A percentile compares a stretch with the other conserved stretches of the same genome.
Conservation (phyloP, 1,284 basidiomycete species). For the Lentinus polychrous region DNA sequence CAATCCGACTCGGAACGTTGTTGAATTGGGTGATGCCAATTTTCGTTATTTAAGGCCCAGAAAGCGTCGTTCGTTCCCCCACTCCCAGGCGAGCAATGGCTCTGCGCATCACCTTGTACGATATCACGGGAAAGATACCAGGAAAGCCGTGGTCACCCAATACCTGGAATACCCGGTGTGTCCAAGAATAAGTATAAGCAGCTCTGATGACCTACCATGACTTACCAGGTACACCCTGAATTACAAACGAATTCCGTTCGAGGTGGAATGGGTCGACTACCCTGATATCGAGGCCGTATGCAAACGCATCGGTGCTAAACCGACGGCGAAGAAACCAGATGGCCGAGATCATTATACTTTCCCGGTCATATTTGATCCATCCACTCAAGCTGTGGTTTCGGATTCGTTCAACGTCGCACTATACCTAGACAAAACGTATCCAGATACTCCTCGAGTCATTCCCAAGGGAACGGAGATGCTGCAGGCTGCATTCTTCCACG, state of each 20-base stretch:
- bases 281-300: constrained; percentile 27
- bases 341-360: constrained; percentile 25
- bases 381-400: constrained; percentile 19
- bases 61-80: not conserved
- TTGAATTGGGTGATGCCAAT: not conserved
- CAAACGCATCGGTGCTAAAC: constrained; percentile 21
- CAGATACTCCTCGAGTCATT: constrained; percentile 21
- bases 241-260: constrained; percentile 28
- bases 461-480: constrained; percentile 16
- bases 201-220: not conserved
- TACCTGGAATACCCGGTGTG: constrained; percentile 21
- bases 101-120: constrained; percentile 9
- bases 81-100: not conserved
- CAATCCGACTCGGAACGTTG: not conserved
- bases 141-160: constrained; percentile 14
- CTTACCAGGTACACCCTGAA: constrained; percentile 24
- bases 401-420: constrained; percentile 27
- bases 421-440: constrained; percentile 30
- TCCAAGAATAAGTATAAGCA: not conserved
- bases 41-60: not conserved
- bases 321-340: constrained; percentile 17
- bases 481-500: constrained; percentile 12
- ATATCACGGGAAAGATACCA: not conserved
- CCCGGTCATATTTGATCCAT: constrained; percentile 25
- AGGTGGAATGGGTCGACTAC: constrained; percentile 30